phyloP scores from a whole-genome alignment of 768 basidiomycete genomes.

The Hydnomerulius pinastri region DNA sequence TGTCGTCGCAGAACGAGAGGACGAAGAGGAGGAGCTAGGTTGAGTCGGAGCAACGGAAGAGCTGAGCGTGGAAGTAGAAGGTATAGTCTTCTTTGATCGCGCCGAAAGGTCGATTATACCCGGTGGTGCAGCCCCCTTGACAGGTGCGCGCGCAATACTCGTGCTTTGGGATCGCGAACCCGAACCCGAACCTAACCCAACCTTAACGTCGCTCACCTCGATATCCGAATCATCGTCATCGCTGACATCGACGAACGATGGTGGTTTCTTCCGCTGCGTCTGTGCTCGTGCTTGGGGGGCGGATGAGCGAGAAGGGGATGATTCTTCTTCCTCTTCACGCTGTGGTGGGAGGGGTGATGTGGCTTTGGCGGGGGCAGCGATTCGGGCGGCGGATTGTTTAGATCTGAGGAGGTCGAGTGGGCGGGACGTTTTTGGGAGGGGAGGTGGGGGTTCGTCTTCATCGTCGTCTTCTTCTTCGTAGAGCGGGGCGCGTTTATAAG shows the following conservation, averaged over 20 bases:
- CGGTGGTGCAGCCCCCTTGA: no score
- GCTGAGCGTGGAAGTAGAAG: not conserved
- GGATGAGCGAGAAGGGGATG: slow-evolving; percentile 3
- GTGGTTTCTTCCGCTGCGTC: slow-evolving; percentile 16
- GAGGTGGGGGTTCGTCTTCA: not conserved
- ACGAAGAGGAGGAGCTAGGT: slow-evolving; percentile 1
- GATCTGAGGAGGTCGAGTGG: slow-evolving; percentile 29
- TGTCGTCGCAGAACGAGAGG: not conserved
- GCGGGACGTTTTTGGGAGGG: slow-evolving; percentile 19
- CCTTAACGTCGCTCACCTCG: slow-evolving; percentile 15
- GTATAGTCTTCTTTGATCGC: slow-evolving; percentile 4
- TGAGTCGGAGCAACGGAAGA: not conserved
- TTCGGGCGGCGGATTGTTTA: not conserved
- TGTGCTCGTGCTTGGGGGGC: not conserved
- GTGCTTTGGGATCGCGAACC: no score
- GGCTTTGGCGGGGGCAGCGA: not conserved
- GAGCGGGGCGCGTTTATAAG: not conserved
- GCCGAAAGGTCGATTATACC: slow-evolving; percentile 7
- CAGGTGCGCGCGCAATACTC: no score
- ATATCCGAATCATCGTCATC: slow-evolving; percentile 25
- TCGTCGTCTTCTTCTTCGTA: slow-evolving; percentile 11
- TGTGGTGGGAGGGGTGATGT: not conserved
- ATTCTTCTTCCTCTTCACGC: slow-evolving; percentile 14
- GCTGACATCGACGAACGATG: slow-evolving; percentile 24
- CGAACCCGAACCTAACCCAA: not conserved